Conservation (phyloP, 257 asterid genomes). For the Solanum appendiculatum region DNA sequence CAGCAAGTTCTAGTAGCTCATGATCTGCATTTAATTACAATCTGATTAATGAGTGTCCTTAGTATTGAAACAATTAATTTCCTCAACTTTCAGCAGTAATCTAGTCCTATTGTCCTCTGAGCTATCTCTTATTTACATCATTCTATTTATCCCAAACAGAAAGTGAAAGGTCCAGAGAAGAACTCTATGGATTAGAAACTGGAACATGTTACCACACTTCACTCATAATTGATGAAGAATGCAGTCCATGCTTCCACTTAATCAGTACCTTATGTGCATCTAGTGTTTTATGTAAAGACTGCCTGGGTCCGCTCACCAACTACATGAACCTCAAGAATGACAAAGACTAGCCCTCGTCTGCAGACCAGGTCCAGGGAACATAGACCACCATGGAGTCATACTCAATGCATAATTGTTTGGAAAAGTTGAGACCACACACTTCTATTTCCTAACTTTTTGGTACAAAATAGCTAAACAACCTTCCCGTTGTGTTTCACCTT, state of each 20-base stretch:
- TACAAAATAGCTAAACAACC: background rate
- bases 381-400: background rate
- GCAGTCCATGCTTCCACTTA: background rate
- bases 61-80: background rate
- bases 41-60: background rate
- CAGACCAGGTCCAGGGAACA: background rate
- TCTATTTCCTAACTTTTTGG: background rate
- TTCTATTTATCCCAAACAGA: background rate
- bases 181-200: background rate
- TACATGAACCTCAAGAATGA: background rate
- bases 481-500: background rate
- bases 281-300: background rate
- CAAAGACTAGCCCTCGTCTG: background rate
- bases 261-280: background rate
- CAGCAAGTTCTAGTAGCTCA: conserved; percentile 77
- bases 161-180: background rate
- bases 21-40: conserved; percentile 49
- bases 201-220: background rate
- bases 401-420: background rate
- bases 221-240: background rate
- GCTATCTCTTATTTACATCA: background rate
- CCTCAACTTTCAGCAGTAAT: background rate
- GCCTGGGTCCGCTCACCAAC: background rate
- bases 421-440: background rate
- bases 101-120: background rate